Conservation (phyloP, 805 yeast species). For the Teunomyces tritomae region DNA sequence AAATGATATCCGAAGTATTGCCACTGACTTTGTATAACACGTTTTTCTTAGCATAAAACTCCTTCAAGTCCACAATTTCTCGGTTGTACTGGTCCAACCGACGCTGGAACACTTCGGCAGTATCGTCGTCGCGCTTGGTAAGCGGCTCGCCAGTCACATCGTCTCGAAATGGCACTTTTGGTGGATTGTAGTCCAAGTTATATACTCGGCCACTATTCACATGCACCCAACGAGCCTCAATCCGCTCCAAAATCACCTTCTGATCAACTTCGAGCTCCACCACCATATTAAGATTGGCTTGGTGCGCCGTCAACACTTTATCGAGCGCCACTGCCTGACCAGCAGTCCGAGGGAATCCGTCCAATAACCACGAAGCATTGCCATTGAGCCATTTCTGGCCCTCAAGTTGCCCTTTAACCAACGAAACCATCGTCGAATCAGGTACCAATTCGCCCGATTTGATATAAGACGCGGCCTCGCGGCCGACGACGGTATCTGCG, state of each 20-base stretch:
- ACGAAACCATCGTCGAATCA: slow-evolving; percentile 59
- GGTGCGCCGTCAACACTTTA: slow-evolving; percentile 31
- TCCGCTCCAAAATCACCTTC: slow-evolving; percentile 73
- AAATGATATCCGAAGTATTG: slow-evolving; percentile 78
- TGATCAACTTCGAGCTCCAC: slow-evolving; percentile 87
- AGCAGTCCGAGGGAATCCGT: slow-evolving; percentile 87
- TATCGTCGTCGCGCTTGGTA: slow-evolving; percentile 79
- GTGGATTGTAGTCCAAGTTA: slow-evolving; percentile 85
- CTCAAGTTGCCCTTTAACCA: slow-evolving; percentile 53
- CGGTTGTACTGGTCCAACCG: slow-evolving; percentile 64
- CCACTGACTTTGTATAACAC: slow-evolving; percentile 63
- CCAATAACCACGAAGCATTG: slow-evolving; percentile 67
- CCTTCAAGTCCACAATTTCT: slow-evolving; percentile 64
- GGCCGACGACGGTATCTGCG: slow-evolving; percentile 51
- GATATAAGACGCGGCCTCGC: slow-evolving; percentile 55
- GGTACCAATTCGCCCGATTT: slow-evolving; percentile 69
- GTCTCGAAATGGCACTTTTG: slow-evolving; percentile 74
- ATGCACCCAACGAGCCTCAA: slow-evolving; percentile 85
- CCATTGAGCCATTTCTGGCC: slow-evolving; percentile 41
- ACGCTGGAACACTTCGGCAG: slow-evolving; percentile 64
- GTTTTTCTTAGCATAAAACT: slow-evolving; percentile 47
- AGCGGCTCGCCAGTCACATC: slow-evolving; percentile 89
- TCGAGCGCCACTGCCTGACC: slow-evolving; percentile 67
- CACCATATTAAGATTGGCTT: slow-evolving; percentile 63
- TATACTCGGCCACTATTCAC: slow-evolving; percentile 82